phyloP scores from a whole-genome alignment of 2,329 filamentous ascomycete genomes.

The Claviceps humidiphila region DNA sequence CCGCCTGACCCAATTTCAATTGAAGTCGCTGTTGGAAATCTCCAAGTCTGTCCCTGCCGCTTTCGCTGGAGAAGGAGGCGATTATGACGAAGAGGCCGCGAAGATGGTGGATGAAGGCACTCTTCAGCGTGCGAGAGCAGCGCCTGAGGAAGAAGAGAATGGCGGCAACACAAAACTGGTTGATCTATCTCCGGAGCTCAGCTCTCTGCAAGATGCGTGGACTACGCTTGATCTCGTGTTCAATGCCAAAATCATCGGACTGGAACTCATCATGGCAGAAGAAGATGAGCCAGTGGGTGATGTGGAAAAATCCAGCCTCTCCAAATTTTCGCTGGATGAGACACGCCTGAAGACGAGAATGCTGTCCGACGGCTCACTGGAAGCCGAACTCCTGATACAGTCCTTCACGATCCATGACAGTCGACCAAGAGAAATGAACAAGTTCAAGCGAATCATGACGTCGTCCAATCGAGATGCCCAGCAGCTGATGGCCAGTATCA shows the following conservation, averaged over 20 bases:
- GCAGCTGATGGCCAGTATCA: slow-evolving; percentile 95
- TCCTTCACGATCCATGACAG: slow-evolving; percentile 93
- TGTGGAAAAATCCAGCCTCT: slow-evolving; percentile 67
- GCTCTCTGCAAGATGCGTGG: slow-evolving; percentile 59
- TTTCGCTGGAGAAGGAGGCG: slow-evolving; percentile 56
- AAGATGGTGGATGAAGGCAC: slow-evolving; percentile 54
- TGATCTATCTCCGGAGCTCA: slow-evolving; percentile 57
- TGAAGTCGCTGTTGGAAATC: slow-evolving; percentile 79
- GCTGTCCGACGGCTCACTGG: slow-evolving; percentile 80
- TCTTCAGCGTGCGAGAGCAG: slow-evolving; percentile 34
- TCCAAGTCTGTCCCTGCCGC: slow-evolving; percentile 78
- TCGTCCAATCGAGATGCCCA: slow-evolving; percentile 89
- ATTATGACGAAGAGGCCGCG: slow-evolving; percentile 59
- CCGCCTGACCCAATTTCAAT: slow-evolving; percentile 75
- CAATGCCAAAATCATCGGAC: slow-evolving; percentile 70
- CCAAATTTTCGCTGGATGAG: slow-evolving; percentile 86
- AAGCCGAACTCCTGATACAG: slow-evolving; percentile 84
- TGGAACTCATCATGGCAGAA: slow-evolving; percentile 72
- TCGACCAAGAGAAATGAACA: slow-evolving; percentile 78
- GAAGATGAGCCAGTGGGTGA: slow-evolving; percentile 68
- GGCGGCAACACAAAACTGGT: slow-evolving; percentile 29
- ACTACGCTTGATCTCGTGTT: slow-evolving; percentile 90
- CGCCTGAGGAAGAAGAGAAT: slow-evolving; percentile 16
- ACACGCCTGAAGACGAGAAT: slow-evolving; percentile 86
- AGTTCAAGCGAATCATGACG: slow-evolving; percentile 96